Base-by-base conservation (phyloP, 768 basidiomycete species). In the Megacollybia marginata region DNA sequence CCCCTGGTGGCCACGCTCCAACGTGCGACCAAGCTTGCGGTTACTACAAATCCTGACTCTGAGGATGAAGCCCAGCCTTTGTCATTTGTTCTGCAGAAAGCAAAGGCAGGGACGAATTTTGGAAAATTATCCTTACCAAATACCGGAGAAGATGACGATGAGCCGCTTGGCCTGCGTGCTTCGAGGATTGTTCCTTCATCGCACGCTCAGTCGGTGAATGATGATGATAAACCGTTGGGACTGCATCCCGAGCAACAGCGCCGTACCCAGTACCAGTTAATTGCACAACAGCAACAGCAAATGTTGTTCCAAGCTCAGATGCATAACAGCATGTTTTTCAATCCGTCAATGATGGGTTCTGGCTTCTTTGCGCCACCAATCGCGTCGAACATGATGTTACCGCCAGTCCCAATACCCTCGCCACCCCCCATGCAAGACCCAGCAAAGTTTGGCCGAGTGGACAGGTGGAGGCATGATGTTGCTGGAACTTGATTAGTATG, bases 201-300 rank as follows among this genome's bases (percentile, higher is more conserved):
- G 20, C 54, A 53, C 11, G 58, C 51, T 32, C 63, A 59, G 32
- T 68, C 60, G 28, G 74, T 69, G 15, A 81, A 76, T 43, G 86
- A 88, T 42, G 86, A 89, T 53, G 80, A 90, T 57, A 69, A 68
- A 49, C 87, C 88, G 6, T 69, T 89, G 20, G 88, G 76, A 2
- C 66, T 84, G 52, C 86, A 87, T 59, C 86, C 86, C 11, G 85
- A 89, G 56, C 88, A 91, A 55, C 85, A 89, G 56, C 80, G 85
- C 48, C 78, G 79, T 53, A 81, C 84, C n/a, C 79, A 80, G 50
- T 81, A 81, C 53, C 77, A 77, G 48, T 72, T 82, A 63, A 59
- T 77, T 60, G 69, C 70, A 18, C 69, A 40, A 40, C 38, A 40
- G 8, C 38, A 80, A 54, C 79, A 81, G 50, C 78, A 80, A 59